These are phyloP conservation scores for Gonapodya prolifera DNA, from an alignment of 192 early-diverging fungal genomes.

Conservation along the genomic window DNA sequence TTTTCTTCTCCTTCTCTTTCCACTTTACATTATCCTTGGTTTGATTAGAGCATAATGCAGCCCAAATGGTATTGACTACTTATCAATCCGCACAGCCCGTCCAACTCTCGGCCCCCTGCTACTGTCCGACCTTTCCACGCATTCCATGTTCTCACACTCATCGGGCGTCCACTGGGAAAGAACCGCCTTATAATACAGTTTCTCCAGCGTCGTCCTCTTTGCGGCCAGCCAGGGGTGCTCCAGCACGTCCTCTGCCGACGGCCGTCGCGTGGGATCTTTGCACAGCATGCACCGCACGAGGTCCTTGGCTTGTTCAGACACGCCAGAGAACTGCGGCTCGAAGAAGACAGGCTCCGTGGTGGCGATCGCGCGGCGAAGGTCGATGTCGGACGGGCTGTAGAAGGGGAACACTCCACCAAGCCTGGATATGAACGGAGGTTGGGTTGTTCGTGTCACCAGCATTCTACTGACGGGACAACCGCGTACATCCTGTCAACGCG, in stretches of 20 bases:
- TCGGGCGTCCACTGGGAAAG: neutral
- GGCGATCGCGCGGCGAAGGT: neutral
- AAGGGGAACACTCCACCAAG: neutral
- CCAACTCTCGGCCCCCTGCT: too few relatives aligned
- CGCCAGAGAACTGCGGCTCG: neutral
- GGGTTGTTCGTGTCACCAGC: neutral
- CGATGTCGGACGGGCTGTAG: neutral
- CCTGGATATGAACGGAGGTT: neutral
- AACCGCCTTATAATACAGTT: neutral
- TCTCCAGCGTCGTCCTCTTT: neutral
- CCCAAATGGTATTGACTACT: too few relatives aligned
- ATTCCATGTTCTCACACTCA: neutral
- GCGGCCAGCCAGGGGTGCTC: slow-evolving; percentile 1
- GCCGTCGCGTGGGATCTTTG: neutral
- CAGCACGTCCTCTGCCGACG: neutral
- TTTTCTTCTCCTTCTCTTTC: too few relatives aligned
- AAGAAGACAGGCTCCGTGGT: neutral
- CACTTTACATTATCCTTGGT: too few relatives aligned
- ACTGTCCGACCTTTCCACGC: too few relatives aligned
- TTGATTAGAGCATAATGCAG: too few relatives aligned
- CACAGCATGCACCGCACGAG: neutral
- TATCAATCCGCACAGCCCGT: too few relatives aligned
- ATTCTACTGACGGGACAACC: neutral
- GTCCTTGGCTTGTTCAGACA: neutral
- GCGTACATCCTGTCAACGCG: too few relatives aligned